Evolutionary conservation across 2,329 filamentous ascomycete genomes (phyloP), one percentile per base, ranked within the genome.

Genomic region (Claviceps sp.): DNA sequence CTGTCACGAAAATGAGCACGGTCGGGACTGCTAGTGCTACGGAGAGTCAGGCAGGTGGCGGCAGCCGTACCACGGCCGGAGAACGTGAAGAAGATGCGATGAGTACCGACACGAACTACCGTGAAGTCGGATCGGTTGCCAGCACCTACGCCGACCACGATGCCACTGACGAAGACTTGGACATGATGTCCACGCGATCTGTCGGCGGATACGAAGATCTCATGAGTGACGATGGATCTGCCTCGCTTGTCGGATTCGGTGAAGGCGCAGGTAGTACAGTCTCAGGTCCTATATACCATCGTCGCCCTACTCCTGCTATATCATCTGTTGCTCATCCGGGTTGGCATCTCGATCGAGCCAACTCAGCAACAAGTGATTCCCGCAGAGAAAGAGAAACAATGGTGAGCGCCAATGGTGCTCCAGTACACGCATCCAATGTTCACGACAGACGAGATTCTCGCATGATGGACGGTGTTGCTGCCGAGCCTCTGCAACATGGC

Each of bases 11-110:
- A 81, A 93, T 83, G 69, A 93, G 87, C 71, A 97, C 91, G 0
- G 90, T 96, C 24, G 91, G 91, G 54, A 88, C 85, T 47, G 91
- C 91, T 30, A 91, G 86, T 58, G 91, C 90, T 2, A 96, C 90
- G 0, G 86, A 85, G 53, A 89, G 85, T 58, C 73, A 82, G 56
- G 69, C 73, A 5, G 80, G 76, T 48, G 80, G 81, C 60, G 78
- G 75, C 52, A 67, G 68, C 30, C 65, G 69, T 43, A 75, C 77
- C 50, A 80, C 65, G 41, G 65, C 68, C 38, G 82, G 84, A 59
- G 77, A 77, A 39, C 67, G 68, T 22, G 75, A 79, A 60, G 82
- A 84, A 56, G 85, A 88, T 62, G 80, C 85, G 66, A 76, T 84
- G 68, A 88, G 84, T 68, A 85, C 82, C 60, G 81, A 80, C 55